Evolutionary conservation across 441 rosid genomes (phyloP), one percentile per base, ranked within the genome.

Genomic region (Pelargonium australe): DNA sequence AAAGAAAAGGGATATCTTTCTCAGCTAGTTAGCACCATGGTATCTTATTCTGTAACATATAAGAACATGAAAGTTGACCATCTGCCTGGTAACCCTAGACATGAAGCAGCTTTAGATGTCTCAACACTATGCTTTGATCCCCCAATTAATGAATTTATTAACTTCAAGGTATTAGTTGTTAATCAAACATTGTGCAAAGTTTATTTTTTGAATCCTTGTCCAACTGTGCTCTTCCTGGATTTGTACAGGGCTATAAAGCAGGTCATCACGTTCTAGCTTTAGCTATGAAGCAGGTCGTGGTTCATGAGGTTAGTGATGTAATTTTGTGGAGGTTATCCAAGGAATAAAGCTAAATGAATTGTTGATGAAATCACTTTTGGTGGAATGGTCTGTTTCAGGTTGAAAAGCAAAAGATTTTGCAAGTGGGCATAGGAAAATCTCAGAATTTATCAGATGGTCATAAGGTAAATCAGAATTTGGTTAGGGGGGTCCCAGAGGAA

Each of bases 391-490:
- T 43, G 41, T 74, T 71, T 74, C 86, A 92, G 99, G 95, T 92
- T 65, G 98, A 87, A 72, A 92, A 85, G 83, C 89, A 85, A 70
- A 92, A 77, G 82, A 92, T 95, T 80, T 75, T 95, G 85, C 95
- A 76, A 79, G 85, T 76, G 75, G 81, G 90, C 76, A 79, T 63
- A 13, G 87, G 80, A 74, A 83, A 77, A 81, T 75, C 85, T 65
- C 80, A 66, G 63, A 72, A 77, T 70, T 44, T 70, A 45, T 69
- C 73, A 49, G 81, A 85, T 17, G 89, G 78, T 68, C 61, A 81
- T 72, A 74, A 71, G 71, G 83, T 67, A 73, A 80, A 75, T 13
- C 67, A 77, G 28, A 65, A 73, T 70, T 14, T 77, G 7, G 63
- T 68, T 19, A 70, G 72, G 69, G 68, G 80, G 70, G 13, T 58